Percentiles rank a stretch among this genome's conserved stretches.
These are phyloP conservation scores for Petunia axillaris DNA, from an alignment of 257 asterid species.

Conservation along the genomic window DNA sequence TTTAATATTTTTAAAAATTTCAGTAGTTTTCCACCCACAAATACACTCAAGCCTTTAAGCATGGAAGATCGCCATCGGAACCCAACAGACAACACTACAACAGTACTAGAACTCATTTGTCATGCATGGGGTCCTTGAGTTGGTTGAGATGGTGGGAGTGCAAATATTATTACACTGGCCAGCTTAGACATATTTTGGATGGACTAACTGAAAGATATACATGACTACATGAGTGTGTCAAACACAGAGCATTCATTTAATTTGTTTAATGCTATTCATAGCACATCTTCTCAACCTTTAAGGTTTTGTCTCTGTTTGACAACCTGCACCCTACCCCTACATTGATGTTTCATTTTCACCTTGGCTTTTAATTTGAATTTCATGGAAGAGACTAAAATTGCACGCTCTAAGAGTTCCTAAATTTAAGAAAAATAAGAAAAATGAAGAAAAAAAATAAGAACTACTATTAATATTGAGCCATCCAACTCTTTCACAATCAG, in stretches of 20 bases:
- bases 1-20: no score
- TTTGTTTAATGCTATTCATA: neutral
- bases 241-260: slow-evolving; percentile 18
- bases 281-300: neutral
- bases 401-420: neutral
- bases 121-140: slow-evolving; percentile 18
- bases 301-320: slow-evolving; percentile 15
- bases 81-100: no score
- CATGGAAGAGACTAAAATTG: neutral
- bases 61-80: no score
- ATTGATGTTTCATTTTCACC: slow-evolving; percentile 9
- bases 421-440: no score
- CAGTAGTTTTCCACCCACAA: no score
- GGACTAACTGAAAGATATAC: neutral
- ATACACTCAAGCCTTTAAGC: no score
- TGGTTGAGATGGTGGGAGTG: neutral
- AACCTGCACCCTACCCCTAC: neutral
- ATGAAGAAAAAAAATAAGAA: no score
- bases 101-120: neutral
- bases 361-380: neutral
- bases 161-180: neutral
- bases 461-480: no score
- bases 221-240: neutral
- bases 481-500: no score
- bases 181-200: neutral